Evolutionary conservation across 108 stramenopile species (phyloP), one percentile per base, ranked within the genome.

Genomic region (Discostella stelligeroides): DNA sequence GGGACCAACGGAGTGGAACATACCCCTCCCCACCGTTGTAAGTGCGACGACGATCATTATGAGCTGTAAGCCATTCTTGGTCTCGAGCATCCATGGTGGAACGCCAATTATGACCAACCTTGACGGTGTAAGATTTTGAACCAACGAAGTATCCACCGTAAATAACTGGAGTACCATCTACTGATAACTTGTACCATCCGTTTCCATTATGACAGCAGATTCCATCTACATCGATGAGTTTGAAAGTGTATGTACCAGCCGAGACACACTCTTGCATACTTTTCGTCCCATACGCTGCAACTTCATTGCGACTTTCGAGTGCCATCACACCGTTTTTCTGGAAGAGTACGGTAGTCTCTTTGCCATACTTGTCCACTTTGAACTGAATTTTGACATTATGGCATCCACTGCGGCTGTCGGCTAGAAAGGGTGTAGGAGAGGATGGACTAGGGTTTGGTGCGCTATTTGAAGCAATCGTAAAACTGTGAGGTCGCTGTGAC

Each of bases 341-440:
- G 55, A 68, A 28, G 12, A 40, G 28, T 13, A 57, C 67, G 7
- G 67, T 42, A 11, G 67, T 68, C 67, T 68, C 67, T 43, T 43
- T 56, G 14, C 67, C 67, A 45, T 56, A 56, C 55, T 57, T 68
- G 41, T 68, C 67, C 17, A 30, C 41, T 38, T 68, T 56, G 43
- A 57, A 68, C 39, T 10, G 14, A 25, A 68, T 47, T 24, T 43
- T 68, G 25, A 68, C 46, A 27, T 11, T 56, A 7, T 55, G 39
- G 25, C 67, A 68, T 28, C 42, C 41, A 3, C 65, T 23, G 42
- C 27, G 30, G 14, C 41, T 20, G 17, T 4, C 10, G 12, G 10
- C 30, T 38, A n/a, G n/a, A 14, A 42, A 55, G 37, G 4, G 5
- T 38, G 9, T 37, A 7, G 21, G 13, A 28, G 18, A 7, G 18